These are phyloP conservation scores for Colletotrichum sp. DNA, from an alignment of 2,329 filamentous ascomycete genomes.

Conservation along the genomic window DNA sequence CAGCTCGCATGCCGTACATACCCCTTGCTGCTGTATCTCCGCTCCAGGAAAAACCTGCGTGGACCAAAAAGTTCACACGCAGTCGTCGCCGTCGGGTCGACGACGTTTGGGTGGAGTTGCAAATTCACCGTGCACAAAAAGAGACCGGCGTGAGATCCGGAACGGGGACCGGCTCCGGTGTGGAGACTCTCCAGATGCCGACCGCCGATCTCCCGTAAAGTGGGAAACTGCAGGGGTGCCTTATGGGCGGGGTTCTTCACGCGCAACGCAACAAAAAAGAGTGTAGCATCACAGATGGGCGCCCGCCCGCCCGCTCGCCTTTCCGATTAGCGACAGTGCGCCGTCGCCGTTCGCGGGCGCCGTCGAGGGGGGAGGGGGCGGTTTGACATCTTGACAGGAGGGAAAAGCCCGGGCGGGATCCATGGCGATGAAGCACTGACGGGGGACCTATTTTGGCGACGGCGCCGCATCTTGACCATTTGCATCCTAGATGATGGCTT, in stretches of 20 bases:
- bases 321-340: slow-evolving; percentile 13
- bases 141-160: not conserved
- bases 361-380: not conserved
- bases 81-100: not conserved
- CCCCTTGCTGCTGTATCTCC: not conserved
- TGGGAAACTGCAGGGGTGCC: slow-evolving; percentile 2
- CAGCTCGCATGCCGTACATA: not conserved
- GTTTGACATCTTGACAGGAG: slow-evolving; percentile 12
- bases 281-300: slow-evolving; percentile 8
- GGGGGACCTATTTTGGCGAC: not conserved
- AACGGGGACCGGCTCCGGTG: not conserved
- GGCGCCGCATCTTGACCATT: not conserved
- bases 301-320: not conserved
- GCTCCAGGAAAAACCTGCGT: no score
- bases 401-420: not conserved
- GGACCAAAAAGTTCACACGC: not conserved
- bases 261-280: not conserved
- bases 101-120: not conserved
- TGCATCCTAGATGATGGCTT: not conserved
- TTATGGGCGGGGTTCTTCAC: slow-evolving; percentile 1
- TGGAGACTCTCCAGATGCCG: not conserved
- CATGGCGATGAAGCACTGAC: not conserved
- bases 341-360: not conserved
- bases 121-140: not conserved
- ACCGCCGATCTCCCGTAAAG: not conserved